Base-by-base conservation (phyloP, 768 basidiomycete genomes). In the Phanerochaete carnosa region DNA sequence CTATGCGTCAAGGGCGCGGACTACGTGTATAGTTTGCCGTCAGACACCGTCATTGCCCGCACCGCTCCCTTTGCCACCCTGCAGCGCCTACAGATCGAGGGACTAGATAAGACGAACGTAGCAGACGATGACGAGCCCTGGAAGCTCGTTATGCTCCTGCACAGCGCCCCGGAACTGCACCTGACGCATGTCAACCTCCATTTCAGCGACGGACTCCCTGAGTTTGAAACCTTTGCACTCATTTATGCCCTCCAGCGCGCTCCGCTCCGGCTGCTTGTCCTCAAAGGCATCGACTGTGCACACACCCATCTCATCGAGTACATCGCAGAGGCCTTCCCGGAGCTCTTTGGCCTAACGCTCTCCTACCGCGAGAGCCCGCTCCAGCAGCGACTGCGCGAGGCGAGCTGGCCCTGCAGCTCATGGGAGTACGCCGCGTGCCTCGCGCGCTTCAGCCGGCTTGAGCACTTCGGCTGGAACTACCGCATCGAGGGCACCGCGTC, bases 381-480 rank as follows among this genome's bases (percentile, higher is more conserved):
- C 5, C 28, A 50, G n/a, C 11, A 4, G n/a, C 25, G 49, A 19
- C 7, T 49, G 22, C 25, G 32, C n/a, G 28, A 22, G 1, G 45
- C 39, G 22, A 8, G 23, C 11, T 62, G 61, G 61, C 61, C 57
- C 12, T 2, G 30, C 32, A 15, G 52, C 8, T 43, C 61, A 2
- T 58, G 57, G 61, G 57, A 53, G 45, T 62, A 62, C 51, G 61
- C 61, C 15, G 29, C 19, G 4, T 16, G 9, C 29, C 47, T 62
- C 22, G 23, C 47, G 9, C 3, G 26, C 43, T 62, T 55, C 61
- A 9, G 3, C 49, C 32, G 25, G 12, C 57, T 62, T 13, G 32
- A 35, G 33, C 53, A 62, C 32, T 62, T 62, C 28, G 51, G 55
- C 5, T 62, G 61, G 61, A 62, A 62, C 35, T 39, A 11, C 35